Base-by-base conservation (phyloP, 2,329 filamentous ascomycete species). In the Neonectria punicea region DNA sequence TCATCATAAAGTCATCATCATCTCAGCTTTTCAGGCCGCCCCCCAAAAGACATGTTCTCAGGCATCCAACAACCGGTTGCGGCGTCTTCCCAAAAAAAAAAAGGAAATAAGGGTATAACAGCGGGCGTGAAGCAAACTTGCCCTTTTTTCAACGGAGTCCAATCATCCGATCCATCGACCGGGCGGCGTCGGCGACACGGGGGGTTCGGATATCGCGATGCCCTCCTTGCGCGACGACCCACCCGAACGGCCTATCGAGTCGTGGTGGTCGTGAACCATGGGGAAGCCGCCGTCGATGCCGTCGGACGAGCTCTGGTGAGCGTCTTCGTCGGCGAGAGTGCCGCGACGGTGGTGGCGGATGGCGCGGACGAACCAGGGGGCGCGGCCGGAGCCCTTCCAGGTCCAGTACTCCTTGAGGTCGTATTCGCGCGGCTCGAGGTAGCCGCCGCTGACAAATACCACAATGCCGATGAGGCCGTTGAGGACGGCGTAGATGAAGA, bases 351-450 rank as follows among this genome's bases (percentile, higher is more conserved):
- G 67, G 49, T 60, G 67, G 6, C 73, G 71, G 11, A 79, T 72
- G 3, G 80, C 80, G 6, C 83, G 80, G 43, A 85, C 74, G 62
- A 85, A 81, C 80, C 83, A 85, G 0, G 84, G 84, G 46, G 82
- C 78, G 3, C 79, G 79, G 4, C 84, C 84, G 1, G 77, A 76
- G 3, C 83, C 82, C 67, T 82, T 83, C 84, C 83, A 86, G 1
- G 84, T 83, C 85, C 85, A 87, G 70, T 86, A 86, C 61, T 87
- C 84, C 66, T 87, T 87, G 66, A 84, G 76, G 44, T 86, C 84
- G 67, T 87, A 86, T 67, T 87, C 83, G 22, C 80, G 79, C 4
- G 85, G 85, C 71, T 84, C 80, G 25, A 85, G 68, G 4, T 77
- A 73, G 4, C 82, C 82, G 1, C 80, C 71, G 1, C 83, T 85